Evolutionary conservation across 805 yeast species (phyloP).

Genomic region (Isabelozyma gotoi): DNA sequence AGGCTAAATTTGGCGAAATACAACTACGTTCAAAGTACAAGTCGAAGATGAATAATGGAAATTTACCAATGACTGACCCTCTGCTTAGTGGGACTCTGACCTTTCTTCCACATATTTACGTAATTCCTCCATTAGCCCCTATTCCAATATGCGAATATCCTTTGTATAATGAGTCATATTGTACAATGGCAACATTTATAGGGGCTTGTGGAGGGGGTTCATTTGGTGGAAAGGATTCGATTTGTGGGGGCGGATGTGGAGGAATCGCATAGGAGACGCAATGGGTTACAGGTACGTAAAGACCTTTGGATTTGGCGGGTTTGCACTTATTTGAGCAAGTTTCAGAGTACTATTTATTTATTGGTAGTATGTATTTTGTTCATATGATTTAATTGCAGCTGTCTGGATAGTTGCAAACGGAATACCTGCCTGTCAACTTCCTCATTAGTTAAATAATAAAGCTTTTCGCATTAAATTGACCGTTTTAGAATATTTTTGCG

Average conservation of each 20-base stretch:
- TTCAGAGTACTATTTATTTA: too few relatives aligned
- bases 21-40: background rate
- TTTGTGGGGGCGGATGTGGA: background rate
- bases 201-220: slow-evolving; percentile 1
- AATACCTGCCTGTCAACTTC: background rate
- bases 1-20: slow-evolving; percentile 2
- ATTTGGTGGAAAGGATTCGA: slow-evolving; percentile 1
- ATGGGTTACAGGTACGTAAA: too few relatives aligned
- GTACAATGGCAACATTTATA: background rate
- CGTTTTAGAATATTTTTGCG: background rate
- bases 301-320: background rate
- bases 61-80: slow-evolving; percentile 4
- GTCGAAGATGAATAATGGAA: slow-evolving; percentile 4
- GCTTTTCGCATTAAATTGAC: too few relatives aligned
- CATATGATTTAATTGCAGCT: too few relatives aligned
- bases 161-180: slow-evolving; percentile 1
- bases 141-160: slow-evolving; percentile 1
- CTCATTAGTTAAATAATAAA: background rate
- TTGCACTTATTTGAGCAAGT: too few relatives aligned
- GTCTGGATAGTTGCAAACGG: too few relatives aligned
- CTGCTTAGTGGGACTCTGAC: background rate
- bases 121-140: slow-evolving; percentile 7
- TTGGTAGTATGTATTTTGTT: too few relatives aligned
- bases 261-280: background rate
- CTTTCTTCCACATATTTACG: slow-evolving; percentile 3